phyloP scores from a whole-genome alignment of 257 asterid species.

The Cruciata laevipes region DNA sequence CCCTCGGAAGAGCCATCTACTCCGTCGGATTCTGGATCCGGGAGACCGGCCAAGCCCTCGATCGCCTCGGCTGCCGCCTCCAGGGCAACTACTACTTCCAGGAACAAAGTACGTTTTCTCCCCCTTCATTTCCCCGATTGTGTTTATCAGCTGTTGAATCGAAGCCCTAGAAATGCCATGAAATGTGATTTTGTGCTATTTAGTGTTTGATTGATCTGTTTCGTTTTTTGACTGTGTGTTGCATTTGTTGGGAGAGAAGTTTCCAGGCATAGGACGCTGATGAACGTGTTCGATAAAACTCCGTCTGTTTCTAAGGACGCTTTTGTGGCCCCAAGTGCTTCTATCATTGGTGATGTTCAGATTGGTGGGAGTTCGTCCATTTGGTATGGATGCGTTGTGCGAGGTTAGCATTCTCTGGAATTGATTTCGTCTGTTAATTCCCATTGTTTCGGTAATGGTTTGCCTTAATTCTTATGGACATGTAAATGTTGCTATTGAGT shows the following conservation, averaged over 20 bases:
- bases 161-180: slow-evolving; percentile 9
- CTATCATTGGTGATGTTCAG: slow-evolving; percentile 68
- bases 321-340: slow-evolving; percentile 91
- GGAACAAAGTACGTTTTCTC: slow-evolving; percentile 48
- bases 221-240: not conserved
- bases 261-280: slow-evolving; percentile 80
- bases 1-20: slow-evolving; percentile 73
- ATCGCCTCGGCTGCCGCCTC: slow-evolving; percentile 96
- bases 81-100: slow-evolving; percentile 82
- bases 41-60: slow-evolving; percentile 96
- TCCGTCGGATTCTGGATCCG: slow-evolving; percentile 93
- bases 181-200: too few species aligned
- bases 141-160: not conserved
- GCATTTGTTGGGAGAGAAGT: slow-evolving; percentile 32
- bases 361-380: slow-evolving; percentile 72
- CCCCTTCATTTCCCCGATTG: not conserved
- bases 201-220: slow-evolving; percentile 1
- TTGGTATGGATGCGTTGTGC: slow-evolving; percentile 92
- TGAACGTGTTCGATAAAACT: slow-evolving; percentile 76
- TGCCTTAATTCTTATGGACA: too few species aligned
- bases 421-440: not conserved
- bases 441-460: not conserved
- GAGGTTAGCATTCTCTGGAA: slow-evolving; percentile 47
- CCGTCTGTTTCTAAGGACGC: slow-evolving; percentile 68
- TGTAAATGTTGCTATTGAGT: too few species aligned